Percentiles rank a stretch among this genome's conserved stretches.
Evolutionary conservation across 306 rosid species (phyloP).

Genomic region (Glycine soja): DNA sequence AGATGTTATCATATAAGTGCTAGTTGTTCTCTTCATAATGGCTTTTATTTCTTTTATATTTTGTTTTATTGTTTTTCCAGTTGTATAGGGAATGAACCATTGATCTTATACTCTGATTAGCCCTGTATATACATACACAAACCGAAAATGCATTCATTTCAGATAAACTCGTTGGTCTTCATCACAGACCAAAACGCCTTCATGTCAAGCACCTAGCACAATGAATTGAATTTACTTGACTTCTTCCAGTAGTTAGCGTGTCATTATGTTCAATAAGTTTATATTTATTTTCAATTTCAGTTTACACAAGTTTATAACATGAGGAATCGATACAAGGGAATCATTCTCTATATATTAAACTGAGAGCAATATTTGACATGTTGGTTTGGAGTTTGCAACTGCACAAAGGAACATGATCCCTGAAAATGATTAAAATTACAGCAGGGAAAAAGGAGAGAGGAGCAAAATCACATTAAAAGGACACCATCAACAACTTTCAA

Average conservation of each 20-base stretch:
- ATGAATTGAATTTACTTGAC: not conserved
- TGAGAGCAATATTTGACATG: slow-evolving; percentile 30
- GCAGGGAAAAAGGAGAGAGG: slow-evolving; percentile 44
- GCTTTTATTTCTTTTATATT: too few relatives aligned
- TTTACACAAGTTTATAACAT: not conserved
- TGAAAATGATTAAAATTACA: slow-evolving; percentile 49
- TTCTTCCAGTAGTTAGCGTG: not conserved
- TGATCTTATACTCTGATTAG: too few relatives aligned
- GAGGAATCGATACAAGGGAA: slow-evolving; percentile 7
- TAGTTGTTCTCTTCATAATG: too few relatives aligned
- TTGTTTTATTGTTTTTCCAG: too few relatives aligned
- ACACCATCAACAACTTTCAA: slow-evolving; percentile 30
- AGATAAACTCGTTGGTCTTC: too few relatives aligned
- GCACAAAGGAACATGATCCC: slow-evolving; percentile 52
- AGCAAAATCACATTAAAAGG: slow-evolving; percentile 47
- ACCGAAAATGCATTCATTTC: too few relatives aligned
- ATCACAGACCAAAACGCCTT: too few relatives aligned
- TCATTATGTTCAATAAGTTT: not conserved
- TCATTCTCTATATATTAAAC: slow-evolving; percentile 16
- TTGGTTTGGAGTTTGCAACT: slow-evolving; percentile 24
- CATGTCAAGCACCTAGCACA: too few relatives aligned
- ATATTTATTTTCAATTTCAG: not conserved
- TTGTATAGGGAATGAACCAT: too few relatives aligned
- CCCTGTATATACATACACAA: too few relatives aligned
- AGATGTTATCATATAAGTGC: too few relatives aligned